phyloP scores from a whole-genome alignment of 768 basidiomycete species.

The Tephrocybe sp. region DNA sequence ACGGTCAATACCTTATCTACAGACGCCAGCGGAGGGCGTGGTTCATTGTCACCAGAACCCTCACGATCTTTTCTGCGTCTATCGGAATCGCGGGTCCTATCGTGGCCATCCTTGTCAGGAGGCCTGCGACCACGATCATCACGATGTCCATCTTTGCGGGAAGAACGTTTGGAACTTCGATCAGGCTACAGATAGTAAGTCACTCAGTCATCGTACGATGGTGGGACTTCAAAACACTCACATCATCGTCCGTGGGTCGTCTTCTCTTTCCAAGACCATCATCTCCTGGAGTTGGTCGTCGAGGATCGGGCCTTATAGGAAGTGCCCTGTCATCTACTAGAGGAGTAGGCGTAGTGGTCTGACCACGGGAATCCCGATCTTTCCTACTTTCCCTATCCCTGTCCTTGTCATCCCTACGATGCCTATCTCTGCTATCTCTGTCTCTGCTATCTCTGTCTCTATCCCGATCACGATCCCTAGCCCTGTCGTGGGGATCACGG shows the following conservation, averaged over 20 bases:
- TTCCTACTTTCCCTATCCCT: slow-evolving; percentile 59
- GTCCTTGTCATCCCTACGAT: slow-evolving; percentile 36
- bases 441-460: slow-evolving; percentile 54
- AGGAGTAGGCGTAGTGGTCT: slow-evolving; percentile 29
- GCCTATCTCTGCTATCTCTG: slow-evolving; percentile 27
- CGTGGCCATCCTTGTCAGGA: slow-evolving; percentile 68
- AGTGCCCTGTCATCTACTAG: slow-evolving; percentile 53
- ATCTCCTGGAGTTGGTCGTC: slow-evolving; percentile 49
- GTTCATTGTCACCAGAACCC: slow-evolving; percentile 46
- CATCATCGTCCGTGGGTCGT: slow-evolving; percentile 71
- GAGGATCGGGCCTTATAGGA: slow-evolving; percentile 59
- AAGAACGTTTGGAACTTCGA: slow-evolving; percentile 76
- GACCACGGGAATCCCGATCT: slow-evolving; percentile 51
- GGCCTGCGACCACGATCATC: slow-evolving; percentile 71
- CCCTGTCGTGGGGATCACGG: slow-evolving; percentile 46
- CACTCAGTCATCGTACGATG: slow-evolving; percentile 14
- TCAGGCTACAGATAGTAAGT: slow-evolving; percentile 50
- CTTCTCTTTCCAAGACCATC: slow-evolving; percentile 75
- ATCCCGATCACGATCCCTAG: slow-evolving; percentile 55
- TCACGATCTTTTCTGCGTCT: slow-evolving; percentile 72
- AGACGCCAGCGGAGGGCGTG: slow-evolving; percentile 29
- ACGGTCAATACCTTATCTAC: slow-evolving; percentile 57
- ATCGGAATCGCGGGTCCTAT: slow-evolving; percentile 64
- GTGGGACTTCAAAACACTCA: slow-evolving; percentile 33
- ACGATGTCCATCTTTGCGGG: slow-evolving; percentile 75